Base-by-base conservation (phyloP, 805 yeast genomes). In the Myxozyma neglecta region DNA sequence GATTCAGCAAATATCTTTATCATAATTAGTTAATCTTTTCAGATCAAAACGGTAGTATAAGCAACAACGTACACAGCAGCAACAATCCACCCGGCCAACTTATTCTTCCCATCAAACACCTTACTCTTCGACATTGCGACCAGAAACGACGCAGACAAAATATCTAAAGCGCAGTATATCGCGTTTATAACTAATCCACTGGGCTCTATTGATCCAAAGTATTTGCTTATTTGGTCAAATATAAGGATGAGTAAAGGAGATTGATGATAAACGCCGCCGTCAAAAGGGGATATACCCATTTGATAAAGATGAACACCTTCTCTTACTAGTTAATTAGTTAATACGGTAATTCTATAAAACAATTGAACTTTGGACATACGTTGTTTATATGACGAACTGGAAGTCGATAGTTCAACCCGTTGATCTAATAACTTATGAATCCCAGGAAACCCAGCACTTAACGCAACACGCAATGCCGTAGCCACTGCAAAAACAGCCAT, bases 181-280 rank as follows among this genome's bases (percentile, higher is more conserved):
- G 82, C 61, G 57, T 79, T 76, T 53, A 70, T 49, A 8, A 63
- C 60, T 20, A 56, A 1, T 13, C 50, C 40, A 29, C 46, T 40
- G n/a, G 72, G 67, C 7, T 83, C 49, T 6, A 76, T 52, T 10
- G 80, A 76, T 70, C 87, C 79, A 1, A 84, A 61, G 1, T 40
- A 40, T 29, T 79, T 75, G 40, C 90, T 80, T 24, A 93, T 70
- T 18, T 91, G 71, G 3, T 97, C 97, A 2, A 96, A 85, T 14
- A 66, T n/a, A 3, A 64, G 56, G 20, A 66, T 47, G 34, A 64
- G 51, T 24, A 63, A 18, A 3, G 67, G 67, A 11, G 64, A 57
- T 68, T 90, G 96, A 73, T 90, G 93, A 40, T 87, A 87, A 16
- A 91, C 85, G 29, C 96, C 96, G 9, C 97, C 97, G 63, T 84